Evolutionary conservation across 345 rosid genomes (phyloP).

Genomic region (Dipteronia sinensis): DNA sequence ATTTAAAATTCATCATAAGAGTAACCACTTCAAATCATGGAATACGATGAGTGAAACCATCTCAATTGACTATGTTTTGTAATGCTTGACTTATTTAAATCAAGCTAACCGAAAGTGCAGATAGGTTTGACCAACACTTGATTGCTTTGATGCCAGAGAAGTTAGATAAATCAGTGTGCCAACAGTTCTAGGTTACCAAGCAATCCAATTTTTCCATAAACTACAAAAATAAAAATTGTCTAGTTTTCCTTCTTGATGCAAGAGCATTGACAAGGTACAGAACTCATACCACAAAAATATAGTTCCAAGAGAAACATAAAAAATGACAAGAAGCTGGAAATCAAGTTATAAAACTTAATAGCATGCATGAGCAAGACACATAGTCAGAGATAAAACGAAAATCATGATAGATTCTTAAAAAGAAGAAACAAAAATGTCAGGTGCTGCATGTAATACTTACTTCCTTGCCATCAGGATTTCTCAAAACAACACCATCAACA

Average conservation of each 20-base stretch:
- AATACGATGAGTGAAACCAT: background rate
- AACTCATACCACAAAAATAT: background rate
- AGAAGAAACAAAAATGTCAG: background rate
- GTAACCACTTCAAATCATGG: conserved; percentile 2
- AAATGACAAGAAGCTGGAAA: conserved; percentile 2
- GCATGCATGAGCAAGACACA: background rate
- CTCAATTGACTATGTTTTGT: background rate
- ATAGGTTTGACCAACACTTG: background rate
- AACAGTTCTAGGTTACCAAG: background rate
- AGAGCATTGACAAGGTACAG: background rate
- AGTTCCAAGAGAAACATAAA: background rate
- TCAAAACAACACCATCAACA: conserved; percentile 99
- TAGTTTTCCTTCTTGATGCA: conserved; percentile 1
- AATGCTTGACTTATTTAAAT: background rate
- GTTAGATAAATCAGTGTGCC: background rate
- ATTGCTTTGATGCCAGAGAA: background rate
- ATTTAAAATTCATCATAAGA: background rate
- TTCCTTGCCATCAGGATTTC: conserved; percentile 97
- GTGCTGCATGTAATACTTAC: conserved; percentile 45
- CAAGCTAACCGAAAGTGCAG: background rate
- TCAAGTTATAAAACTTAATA: background rate
- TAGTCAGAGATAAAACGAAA: background rate
- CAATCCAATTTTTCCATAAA: background rate
- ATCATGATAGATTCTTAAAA: background rate
- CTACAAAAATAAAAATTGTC: background rate